A percentile compares a stretch with the other conserved stretches of the same genome.
These are phyloP conservation scores for Penicillium thymicola DNA, from an alignment of 2,329 filamentous ascomycete genomes.

Conservation along the genomic window DNA sequence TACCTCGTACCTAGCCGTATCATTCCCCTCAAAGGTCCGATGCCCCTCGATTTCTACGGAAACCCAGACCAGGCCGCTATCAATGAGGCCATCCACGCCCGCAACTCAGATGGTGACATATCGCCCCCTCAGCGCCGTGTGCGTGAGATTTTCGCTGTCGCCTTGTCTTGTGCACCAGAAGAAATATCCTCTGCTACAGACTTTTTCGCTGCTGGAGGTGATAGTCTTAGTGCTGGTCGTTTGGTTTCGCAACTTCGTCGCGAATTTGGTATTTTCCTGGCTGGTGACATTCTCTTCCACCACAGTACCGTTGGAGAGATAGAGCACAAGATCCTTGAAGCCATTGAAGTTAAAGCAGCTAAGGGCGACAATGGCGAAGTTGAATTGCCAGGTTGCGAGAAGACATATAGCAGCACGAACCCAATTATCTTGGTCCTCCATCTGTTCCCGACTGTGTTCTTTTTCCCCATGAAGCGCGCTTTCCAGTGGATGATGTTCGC, in stretches of 20 bases:
- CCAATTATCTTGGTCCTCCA: conserved; percentile 50
- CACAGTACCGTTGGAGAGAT: conserved; percentile 47
- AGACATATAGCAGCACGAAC: conserved; percentile 48
- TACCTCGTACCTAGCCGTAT: conserved; percentile 42
- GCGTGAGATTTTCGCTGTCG: conserved; percentile 45
- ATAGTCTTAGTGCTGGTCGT: conserved; percentile 53
- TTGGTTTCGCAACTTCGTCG: conserved; percentile 52
- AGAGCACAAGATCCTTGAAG: conserved; percentile 12
- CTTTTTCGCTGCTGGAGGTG: conserved; percentile 54
- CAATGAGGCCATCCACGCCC: conserved; percentile 29
- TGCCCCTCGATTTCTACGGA: conserved; percentile 34
- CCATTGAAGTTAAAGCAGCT: conserved; percentile 11
- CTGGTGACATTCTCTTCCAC: conserved; percentile 53
- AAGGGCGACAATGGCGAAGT: conserved; percentile 19
- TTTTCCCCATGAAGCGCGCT: conserved; percentile 53
- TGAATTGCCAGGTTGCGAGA: conserved; percentile 34
- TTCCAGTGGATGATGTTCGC: conserved; percentile 55
- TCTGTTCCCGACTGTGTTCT: conserved; percentile 48
- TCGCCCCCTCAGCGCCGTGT: conserved; percentile 40
- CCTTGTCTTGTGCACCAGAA: conserved; percentile 41
- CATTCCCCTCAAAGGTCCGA: conserved; percentile 32
- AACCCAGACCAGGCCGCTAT: conserved; percentile 38
- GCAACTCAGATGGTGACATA: conserved; percentile 21
- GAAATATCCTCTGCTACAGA: conserved; percentile 45
- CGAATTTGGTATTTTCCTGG: conserved; percentile 49